Evolutionary conservation across 192 early-diverging fungal genomes (phyloP).

Genomic region (Rhizoclosmatium globosum): DNA sequence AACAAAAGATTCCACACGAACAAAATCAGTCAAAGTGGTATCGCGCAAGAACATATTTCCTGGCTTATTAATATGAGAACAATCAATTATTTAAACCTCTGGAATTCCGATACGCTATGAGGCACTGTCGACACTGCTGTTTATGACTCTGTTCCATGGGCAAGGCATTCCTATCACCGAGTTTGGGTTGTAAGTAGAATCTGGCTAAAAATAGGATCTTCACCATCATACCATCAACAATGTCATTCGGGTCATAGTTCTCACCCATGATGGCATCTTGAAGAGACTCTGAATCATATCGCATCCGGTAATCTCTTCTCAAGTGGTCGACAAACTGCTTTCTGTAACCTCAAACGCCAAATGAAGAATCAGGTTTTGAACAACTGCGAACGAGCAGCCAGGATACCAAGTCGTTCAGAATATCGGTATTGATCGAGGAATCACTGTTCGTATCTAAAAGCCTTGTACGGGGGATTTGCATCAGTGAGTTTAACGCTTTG

Average conservation of each 20-base stretch:
- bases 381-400: constrained; percentile 6
- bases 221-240: constrained; percentile 1
- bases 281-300: neutral
- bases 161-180: neutral
- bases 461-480: constrained; percentile 19
- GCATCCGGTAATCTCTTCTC: neutral
- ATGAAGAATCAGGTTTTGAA: constrained; percentile 15
- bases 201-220: too few relatives aligned
- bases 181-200: too few relatives aligned
- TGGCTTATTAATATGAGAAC: too few relatives aligned
- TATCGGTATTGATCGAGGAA: constrained; percentile 10
- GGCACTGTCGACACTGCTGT: too few relatives aligned
- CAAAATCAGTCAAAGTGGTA: too few relatives aligned
- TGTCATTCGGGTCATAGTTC: constrained; percentile 23
- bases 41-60: too few relatives aligned
- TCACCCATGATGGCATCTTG: constrained; percentile 6
- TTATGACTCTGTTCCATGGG: constrained; percentile 7
- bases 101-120: too few relatives aligned
- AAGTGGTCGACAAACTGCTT: neutral
- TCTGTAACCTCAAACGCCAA: neutral
- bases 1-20: too few relatives aligned
- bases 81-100: too few relatives aligned
- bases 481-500: constrained; percentile 1
- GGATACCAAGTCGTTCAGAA: constrained; percentile 22
- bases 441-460: constrained; percentile 24